Base-by-base conservation (phyloP, 768 basidiomycete species). In the Mycena haematopus region DNA sequence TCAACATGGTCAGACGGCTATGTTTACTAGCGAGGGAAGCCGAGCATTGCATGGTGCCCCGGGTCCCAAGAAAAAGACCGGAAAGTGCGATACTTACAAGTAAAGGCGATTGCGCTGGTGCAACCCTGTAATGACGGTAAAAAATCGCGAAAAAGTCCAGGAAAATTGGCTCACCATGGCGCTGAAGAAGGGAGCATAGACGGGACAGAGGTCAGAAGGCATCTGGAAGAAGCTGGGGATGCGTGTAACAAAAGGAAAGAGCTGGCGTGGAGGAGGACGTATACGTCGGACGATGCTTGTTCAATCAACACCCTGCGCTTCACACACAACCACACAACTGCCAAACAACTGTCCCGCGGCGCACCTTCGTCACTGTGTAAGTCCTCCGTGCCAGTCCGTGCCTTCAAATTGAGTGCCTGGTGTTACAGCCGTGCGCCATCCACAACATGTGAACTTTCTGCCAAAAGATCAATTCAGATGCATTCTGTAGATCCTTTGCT, bases 171-270 rank as follows among this genome's bases (percentile, higher is more conserved):
- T 74, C 68, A 93, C 95, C 93, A 97, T 95, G 60, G 92, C 93
- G 71, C 94, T 94, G 72, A 99, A 99, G 84, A 98, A 99, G 69
- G 96, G 96, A 60, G 96, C 92, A 79, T 99, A 99, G 56, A 96
- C 95, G 21, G 92, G 92, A 77, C 92, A 95, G 65, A 91, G 80
- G 70, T 94, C 92, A 87, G 66, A 65, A 55, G 55, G 50, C 44
- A 45, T 52, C 46, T 42, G 19, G 40, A 36, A 36, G 29, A 29
- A 6, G 38, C n/a, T 46, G 5, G 52, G 35, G 50, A 42, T 19
- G 17, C 15, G 40, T 17, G 2, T 2, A 42, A n/a, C 11, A n/a
- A 14, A n/a, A n/a, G 40, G 19, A 42, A 14, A 15, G 55, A 21
- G 45, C 15, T 14, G 15, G 40, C 19, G 19, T 4, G 19, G 40